Evolutionary conservation across 305 asterid genomes (phyloP).

Genomic region (Fraxinus sp.): DNA sequence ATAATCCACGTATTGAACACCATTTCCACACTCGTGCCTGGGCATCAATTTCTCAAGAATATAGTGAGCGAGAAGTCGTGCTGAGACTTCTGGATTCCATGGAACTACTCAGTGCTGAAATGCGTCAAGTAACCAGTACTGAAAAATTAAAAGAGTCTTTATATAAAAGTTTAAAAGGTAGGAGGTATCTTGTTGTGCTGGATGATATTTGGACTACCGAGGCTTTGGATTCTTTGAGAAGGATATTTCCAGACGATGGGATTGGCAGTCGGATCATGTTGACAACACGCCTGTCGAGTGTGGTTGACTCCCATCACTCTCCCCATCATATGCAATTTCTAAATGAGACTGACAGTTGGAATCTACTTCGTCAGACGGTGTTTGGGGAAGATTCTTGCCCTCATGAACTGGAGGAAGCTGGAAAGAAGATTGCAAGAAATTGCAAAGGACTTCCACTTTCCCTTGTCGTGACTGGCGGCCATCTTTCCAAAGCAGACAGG

Average conservation of each 20-base stretch:
- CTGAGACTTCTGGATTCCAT: background rate
- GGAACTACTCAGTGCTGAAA: background rate
- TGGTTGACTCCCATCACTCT: too few relatives aligned
- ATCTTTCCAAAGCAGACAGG: background rate
- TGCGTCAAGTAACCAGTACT: background rate
- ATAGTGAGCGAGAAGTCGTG: background rate
- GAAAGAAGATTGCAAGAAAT: background rate
- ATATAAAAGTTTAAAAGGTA: background rate
- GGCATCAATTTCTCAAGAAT: background rate
- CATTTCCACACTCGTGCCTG: too few relatives aligned
- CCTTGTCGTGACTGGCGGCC: background rate
- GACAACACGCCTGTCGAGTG: background rate
- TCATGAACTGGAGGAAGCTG: background rate
- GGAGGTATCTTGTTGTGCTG: background rate
- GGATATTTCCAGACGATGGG: constrained; percentile 25
- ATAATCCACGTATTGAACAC: too few relatives aligned
- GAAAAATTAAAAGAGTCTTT: background rate
- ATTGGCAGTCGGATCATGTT: constrained; percentile 27
- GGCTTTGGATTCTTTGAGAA: background rate
- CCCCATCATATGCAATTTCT: background rate
- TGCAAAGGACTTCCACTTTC: background rate
- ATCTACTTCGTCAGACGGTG: background rate
- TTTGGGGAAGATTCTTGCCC: background rate
- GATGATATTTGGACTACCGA: background rate
- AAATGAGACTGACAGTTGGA: background rate